A percentile compares a stretch with the other conserved stretches of the same genome.
Evolutionary conservation across 768 basidiomycete species (phyloP).

Genomic region (Cystobasidium tubakii): DNA sequence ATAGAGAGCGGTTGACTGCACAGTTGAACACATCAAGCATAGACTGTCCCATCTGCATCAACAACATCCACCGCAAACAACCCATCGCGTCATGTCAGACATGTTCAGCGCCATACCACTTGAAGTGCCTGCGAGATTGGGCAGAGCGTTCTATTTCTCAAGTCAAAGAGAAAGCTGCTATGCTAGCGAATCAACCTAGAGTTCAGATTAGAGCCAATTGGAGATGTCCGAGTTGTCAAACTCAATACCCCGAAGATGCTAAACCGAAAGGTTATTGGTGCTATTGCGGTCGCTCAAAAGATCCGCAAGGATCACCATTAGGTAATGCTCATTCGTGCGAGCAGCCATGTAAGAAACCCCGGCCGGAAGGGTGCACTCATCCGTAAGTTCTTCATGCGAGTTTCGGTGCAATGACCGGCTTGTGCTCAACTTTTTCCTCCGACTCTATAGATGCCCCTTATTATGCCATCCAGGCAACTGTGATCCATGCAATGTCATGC

Average conservation of each 20-base stretch:
- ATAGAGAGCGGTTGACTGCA: constrained; percentile 55
- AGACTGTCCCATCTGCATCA: constrained; percentile 66
- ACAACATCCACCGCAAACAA: constrained; percentile 67
- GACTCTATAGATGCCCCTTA: constrained; percentile 24
- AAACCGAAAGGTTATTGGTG: constrained; percentile 57
- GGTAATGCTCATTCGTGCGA: constrained; percentile 66
- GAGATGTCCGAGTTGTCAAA: constrained; percentile 91
- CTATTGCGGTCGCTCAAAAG: constrained; percentile 70
- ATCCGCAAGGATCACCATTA: constrained; percentile 67
- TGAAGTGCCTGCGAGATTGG: constrained; percentile 84
- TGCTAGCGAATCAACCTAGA: constrained; percentile 48
- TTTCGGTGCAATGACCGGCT: constrained; percentile 35
- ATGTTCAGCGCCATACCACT: constrained; percentile 86
- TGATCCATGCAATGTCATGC: constrained; percentile 80
- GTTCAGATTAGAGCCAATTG: constrained; percentile 62
- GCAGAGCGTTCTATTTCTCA: constrained; percentile 60
- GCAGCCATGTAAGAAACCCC: constrained; percentile 56
- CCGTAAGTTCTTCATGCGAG: constrained; percentile 64
- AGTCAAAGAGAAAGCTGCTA: constrained; percentile 50
- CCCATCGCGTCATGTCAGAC: constrained; percentile 78
- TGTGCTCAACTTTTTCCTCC: neutral
- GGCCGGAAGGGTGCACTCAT: constrained; percentile 60
- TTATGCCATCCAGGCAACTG: constrained; percentile 92
- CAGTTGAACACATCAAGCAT: constrained; percentile 68
- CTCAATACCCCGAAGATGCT: constrained; percentile 50